Evolutionary conservation across 768 basidiomycete species (phyloP).

Genomic region (Lactarius sanguifluus): DNA sequence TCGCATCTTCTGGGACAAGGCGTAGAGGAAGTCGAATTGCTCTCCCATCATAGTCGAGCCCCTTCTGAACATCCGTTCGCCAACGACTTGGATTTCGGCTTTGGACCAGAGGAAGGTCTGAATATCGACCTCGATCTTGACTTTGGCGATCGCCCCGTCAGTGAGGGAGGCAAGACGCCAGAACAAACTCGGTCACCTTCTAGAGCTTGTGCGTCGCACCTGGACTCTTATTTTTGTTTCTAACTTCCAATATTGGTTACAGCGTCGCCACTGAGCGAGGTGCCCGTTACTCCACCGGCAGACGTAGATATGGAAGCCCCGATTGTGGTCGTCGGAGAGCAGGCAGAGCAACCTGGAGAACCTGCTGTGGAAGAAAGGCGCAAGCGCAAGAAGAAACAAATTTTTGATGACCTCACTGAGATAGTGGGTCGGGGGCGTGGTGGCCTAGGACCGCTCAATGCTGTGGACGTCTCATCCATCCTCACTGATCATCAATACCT

Average conservation of each 20-base stretch:
- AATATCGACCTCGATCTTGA: conserved; percentile 72
- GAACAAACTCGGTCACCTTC: conserved; percentile 57
- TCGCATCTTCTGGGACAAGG: conserved; percentile 57
- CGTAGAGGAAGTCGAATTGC: conserved; percentile 57
- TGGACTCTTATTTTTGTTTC: background rate
- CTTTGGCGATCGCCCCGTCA: conserved; percentile 57
- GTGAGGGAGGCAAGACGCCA: conserved; percentile 52
- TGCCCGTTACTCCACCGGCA: conserved; percentile 76
- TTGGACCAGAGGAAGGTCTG: conserved; percentile 42
- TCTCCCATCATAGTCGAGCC: conserved; percentile 66
- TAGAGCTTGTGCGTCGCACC: conserved; percentile 58
- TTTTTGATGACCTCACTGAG: conserved; percentile 89
- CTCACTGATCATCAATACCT: conserved; percentile 81
- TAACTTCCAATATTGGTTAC: conserved; percentile 20
- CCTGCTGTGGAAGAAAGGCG: conserved; percentile 39
- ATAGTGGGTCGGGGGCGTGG: conserved; percentile 60
- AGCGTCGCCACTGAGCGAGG: conserved; percentile 78
- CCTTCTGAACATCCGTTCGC: conserved; percentile 66
- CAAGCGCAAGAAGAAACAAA: conserved; percentile 75
- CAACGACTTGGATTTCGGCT: conserved; percentile 51
- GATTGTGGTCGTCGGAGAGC: conserved; percentile 48
- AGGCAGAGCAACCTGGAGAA: conserved; percentile 39
- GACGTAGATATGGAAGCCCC: conserved; percentile 50
- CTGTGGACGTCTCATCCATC: conserved; percentile 63
- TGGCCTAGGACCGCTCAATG: conserved; percentile 54